Conservation (phyloP, 768 basidiomycete species). For the Mycena olivaceomarginata region DNA sequence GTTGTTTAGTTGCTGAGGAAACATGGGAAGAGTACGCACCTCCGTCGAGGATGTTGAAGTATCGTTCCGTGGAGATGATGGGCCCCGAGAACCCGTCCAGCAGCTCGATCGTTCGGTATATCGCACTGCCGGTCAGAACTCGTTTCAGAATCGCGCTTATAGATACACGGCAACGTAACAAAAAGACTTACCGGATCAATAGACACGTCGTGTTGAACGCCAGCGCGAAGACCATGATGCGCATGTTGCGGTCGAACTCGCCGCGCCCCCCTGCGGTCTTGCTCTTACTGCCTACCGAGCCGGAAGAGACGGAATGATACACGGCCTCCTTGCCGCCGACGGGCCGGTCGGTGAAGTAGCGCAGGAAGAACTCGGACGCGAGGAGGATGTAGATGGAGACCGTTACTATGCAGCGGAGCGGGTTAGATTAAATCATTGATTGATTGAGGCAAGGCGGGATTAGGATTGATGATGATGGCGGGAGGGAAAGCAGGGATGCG, state of each 20-base stretch:
- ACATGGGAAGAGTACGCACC: not conserved
- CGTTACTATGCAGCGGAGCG: conserved; percentile 52
- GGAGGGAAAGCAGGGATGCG: not conserved
- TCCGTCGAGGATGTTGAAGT: conserved; percentile 36
- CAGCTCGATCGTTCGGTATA: conserved; percentile 39
- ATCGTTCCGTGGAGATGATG: conserved; percentile 36
- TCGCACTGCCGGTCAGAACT: conserved; percentile 9
- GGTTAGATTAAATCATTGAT: no score
- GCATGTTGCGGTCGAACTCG: conserved; percentile 1
- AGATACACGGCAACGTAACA: not conserved
- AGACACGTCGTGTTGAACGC: conserved; percentile 40
- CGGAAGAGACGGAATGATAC: conserved; percentile 5
- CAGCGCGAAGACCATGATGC: conserved; percentile 35
- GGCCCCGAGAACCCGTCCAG: conserved; percentile 35
- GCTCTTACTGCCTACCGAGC: no score
- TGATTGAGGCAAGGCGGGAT: no score
- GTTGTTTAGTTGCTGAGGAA: no score
- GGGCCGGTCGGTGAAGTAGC: conserved; percentile 60
- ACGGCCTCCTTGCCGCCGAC: conserved; percentile 43
- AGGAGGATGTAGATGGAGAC: conserved; percentile 63
- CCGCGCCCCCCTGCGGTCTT: not conserved
- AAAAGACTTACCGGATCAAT: conserved; percentile 35
- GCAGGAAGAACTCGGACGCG: conserved; percentile 66
- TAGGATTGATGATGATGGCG: not conserved
- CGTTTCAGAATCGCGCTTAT: not conserved